Base-by-base conservation (phyloP, 495 filamentous ascomycete species). In the Penicillium odoratum region DNA sequence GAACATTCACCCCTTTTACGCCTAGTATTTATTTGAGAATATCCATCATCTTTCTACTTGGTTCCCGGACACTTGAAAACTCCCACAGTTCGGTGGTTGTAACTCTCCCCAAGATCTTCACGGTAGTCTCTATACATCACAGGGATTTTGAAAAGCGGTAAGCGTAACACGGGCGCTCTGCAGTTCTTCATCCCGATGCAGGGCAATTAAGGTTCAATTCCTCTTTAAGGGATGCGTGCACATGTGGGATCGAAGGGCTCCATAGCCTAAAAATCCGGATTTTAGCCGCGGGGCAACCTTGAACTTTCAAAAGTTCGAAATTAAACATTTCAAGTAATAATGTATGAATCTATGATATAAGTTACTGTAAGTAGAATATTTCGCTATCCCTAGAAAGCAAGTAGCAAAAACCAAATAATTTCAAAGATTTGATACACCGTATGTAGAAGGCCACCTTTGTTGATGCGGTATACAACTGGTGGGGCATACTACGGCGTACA, bases 261-360 rank as follows among this genome's bases (percentile, higher is more conserved):
- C 30, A 58, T 53, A 58, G 56, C 48, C 56, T 58, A 58, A 53
- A 53, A n/a, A 46, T 30, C 49, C 56, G 48, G 56, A 16, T 38
- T 36, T 58, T 53, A 29, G 42, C 2, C 49, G 31, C 18, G 21
- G 5, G 9, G 18, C 6, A 46, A 26, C 18, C 0, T 13, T 25
- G n/a, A 2, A 21, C 21, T 21, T 21, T 21, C 21, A 21, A 21
- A 21, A 21, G 21, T 21, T 21, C 21, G 21, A 21, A 21, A 21
- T 21, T 1, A 21, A 21, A 21, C 2, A 21, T 2, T 21, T 21
- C 21, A 21, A 21, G 13, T 43, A 3, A 33, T 10, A 33, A 33
- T 10, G 4, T 1, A 15, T 45, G 16, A 5, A 7, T 25, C 21
- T 8, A 18, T 25, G 3, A 45, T 45, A 13, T 45, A 11, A 25